Base-by-base conservation (phyloP, 2,329 filamentous ascomycete genomes). In the Aspergillus novoparasiticus region DNA sequence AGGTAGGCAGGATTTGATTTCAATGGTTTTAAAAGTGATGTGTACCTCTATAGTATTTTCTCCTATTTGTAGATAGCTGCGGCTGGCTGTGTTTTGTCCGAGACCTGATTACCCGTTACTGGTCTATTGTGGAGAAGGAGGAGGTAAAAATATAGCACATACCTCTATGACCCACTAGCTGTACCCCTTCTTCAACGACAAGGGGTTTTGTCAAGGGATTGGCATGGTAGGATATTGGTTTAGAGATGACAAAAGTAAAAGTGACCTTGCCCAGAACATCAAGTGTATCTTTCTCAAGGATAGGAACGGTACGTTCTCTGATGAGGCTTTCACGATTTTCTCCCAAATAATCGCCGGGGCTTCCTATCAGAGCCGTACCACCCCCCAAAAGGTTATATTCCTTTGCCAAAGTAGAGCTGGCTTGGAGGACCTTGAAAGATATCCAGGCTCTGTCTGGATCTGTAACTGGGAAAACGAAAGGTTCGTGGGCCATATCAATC, bases 21-120 rank as follows among this genome's bases (percentile, higher is more conserved):
- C 12, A 39, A 14, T 19, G 16, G 5, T n/a, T 54, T 0, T 1
- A 2, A 30, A 16, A 14, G 1, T 32, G 19, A 1, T 14, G 28
- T 21, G n/a, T 66, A 73, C 71, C 62, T 76, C 69, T 41, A 79
- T 64, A 6, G 75, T 79, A 63, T 80, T 79, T 59, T 80, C 78
- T 19, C 77, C 76, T 23, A 80, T 66, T 59, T 80, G 77, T 53
- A 80, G 73, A 61, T 73, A 65, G 32, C 66, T 73, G 16, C 65
- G 71, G 32, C 63, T 68, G 4, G 59, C 59, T 21, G 71, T 69
- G 57, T 78, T 77, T 60, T 73, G 68, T 19, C 75, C 74, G 4
- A 69, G 59, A 11, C 70, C 67, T 72, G 34, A 2, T 0, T 19
- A 46, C 36, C 16, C 6, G 3, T 4, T 28, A 50, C 19, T 21